Percentiles rank a stretch among this genome's conserved stretches.
Conservation (phyloP, 2,329 filamentous ascomycete species). For the Amesomyces nigricolor region DNA sequence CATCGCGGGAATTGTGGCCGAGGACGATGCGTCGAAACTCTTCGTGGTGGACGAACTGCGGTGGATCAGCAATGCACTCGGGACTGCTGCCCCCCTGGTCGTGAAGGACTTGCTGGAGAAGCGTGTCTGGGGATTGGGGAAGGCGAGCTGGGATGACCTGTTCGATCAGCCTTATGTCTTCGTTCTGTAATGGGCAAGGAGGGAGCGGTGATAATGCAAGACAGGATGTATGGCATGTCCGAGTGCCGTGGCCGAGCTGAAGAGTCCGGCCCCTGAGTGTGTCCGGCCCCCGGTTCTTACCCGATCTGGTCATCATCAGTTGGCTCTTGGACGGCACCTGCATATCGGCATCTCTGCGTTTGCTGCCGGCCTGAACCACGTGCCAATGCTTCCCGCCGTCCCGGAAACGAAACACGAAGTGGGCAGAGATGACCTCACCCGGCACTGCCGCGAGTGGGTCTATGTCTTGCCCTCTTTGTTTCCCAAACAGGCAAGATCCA, state of each 20-base stretch:
- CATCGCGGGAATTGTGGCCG: background rate
- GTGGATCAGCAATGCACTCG: conserved; percentile 8
- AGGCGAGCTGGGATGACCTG: background rate
- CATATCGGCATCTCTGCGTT: no score
- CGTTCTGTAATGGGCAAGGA: background rate
- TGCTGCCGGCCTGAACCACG: no score
- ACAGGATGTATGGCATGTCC: no score
- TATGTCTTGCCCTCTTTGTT: conserved; percentile 1
- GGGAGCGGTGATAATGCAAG: no score
- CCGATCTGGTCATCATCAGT: no score
- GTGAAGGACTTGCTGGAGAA: conserved; percentile 1
- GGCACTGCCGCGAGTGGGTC: background rate
- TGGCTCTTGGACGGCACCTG: no score
- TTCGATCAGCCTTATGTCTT: conserved; percentile 10
- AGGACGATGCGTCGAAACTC: background rate
- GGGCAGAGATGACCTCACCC: no score
- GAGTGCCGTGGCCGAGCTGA: no score
- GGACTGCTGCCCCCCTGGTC: conserved; percentile 1
- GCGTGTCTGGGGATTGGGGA: background rate
- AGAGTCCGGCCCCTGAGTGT: no score
- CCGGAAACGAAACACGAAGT: no score
- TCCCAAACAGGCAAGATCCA: background rate
- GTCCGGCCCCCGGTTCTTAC: no score
- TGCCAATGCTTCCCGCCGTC: no score
- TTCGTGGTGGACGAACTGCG: background rate